Base-by-base conservation (phyloP, 345 rosid species). In the Conringia planisiliqua region DNA sequence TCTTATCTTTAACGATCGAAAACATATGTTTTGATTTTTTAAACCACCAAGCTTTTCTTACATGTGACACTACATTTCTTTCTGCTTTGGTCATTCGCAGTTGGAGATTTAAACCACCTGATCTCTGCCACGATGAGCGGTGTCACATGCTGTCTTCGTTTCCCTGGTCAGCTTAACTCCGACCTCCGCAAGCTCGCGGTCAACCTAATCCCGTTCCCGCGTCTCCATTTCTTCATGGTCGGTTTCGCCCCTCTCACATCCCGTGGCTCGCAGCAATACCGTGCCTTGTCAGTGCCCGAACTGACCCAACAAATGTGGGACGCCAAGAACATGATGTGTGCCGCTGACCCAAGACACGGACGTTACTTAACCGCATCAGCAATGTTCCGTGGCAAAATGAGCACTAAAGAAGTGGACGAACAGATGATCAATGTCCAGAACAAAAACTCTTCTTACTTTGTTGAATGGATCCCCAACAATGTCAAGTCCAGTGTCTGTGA, bases 91-190 rank as follows among this genome's bases (percentile, higher is more conserved):
- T 48, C 14, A 26, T 14, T 44, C 16, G 43, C 80, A 82, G 87
- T 84, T 64, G 85, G 85, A 18, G 87, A 84, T 71, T 67, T 84
- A 40, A 84, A 84, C 46, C 87, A 84, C 65, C 60, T 84, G 39
- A 84, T 84, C 65, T 84, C 87, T 62, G 85, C 85, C 44, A 84
- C 87, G 13, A 84, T 84, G 87, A 84, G 87, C 24, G 87, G 85
- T 13, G 87, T 84, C 17, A 84, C 85, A 26, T 84, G 87, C 71
- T 84, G 85, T 72, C 87, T 84, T 26, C 77, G 87, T 78, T 84
- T 84, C 77, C 87, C 85, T 57, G 87, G 87, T 16, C 87, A 84
- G 59, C 85, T 84, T 24, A 84, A 84, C 79, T 84, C 87, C 0
- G 83, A 84, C 46, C 87, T 84, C 26, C 82, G 84, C 20, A 83